Base-by-base conservation (phyloP, 768 basidiomycete species). In the Rickenella mellea region DNA sequence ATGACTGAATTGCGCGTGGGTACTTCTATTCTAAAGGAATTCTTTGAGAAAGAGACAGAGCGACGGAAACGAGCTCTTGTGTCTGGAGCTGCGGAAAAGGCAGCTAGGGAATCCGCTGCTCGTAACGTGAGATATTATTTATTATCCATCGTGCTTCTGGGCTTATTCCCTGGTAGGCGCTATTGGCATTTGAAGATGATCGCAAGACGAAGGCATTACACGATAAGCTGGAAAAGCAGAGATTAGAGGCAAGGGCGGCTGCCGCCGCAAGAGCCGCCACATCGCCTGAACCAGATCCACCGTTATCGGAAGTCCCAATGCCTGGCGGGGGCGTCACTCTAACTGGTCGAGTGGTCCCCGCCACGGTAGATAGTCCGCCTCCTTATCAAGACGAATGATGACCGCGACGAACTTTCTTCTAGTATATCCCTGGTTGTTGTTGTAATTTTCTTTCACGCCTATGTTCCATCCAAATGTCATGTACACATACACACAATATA, bases 121-220 rank as follows among this genome's bases (percentile, higher is more conserved):
- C 66, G 74, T 46, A 78, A 75, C 63, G 86, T 78, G n/a, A 41
- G 20, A 52, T 52, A 8, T 20, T 36, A 17, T 39, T 14, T 15
- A 14, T 20, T 22, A 38, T 3, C 21, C 2, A 20, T 15, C 10
- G 14, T 12, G 19, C 30, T 19, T 27, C n/a, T 35, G 20, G 15
- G 35, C 40, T 19, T 41, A 40, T 35, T 15, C 17, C 39, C n/a
- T 29, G 42, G 2, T 48, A 89, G 87, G 78, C 83, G n/a, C 84
- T 78, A 55, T 59, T 87, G 39, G 80, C 80, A 1, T 89, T 76
- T 55, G 68, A 87, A 52, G 88, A 91, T 36, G 88, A 91, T 54
- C 72, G 88, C 39, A 80, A 68, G 53, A 60, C 64, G 1, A 80
- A 78, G 52, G 56, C 61, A 51, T 40, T 71, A 45, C 60, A 58